Base-by-base conservation (phyloP, 2,329 filamentous ascomycete species). In the Colletotrichum magnum region DNA sequence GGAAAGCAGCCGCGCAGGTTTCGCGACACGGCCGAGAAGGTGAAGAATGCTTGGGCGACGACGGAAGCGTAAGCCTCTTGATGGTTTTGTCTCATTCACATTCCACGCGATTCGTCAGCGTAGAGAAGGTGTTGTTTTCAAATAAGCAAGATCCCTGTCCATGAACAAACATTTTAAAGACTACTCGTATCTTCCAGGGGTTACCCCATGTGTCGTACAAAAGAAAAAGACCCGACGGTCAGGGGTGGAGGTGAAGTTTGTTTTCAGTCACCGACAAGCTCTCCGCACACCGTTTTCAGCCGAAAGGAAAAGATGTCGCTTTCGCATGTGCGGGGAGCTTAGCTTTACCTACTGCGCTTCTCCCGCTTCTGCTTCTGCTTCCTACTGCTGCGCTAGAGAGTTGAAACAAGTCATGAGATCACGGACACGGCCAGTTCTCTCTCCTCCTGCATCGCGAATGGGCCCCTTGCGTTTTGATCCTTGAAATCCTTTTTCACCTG, bases 1-100 rank as follows among this genome's bases (percentile, higher is more conserved):
- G 80, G 81, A 0, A 70, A 71, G 18, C 70, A 72, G 21, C 80
- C 81, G 5, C 75, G n/a, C 12, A 70, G 41, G 16, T 67, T 71
- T 43, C 66, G 66, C 5, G 66, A 70, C 0, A 28, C 61, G 12
- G 69, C 48, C 5, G 47, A 62, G 43, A 41, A 51, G 13, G n/a
- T 48, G 28, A 71, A 65, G 52, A 21, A 26, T 15, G 66, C 36
- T 4, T 70, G 69, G 69, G 60, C 13, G 21, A 48, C 41, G 41
- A n/a, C 13, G 41, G 41, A 43, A n/a, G 41, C 41, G 41, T 15
- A 43, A 15, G 41, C 5, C 2, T 43, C 15, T 10, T 36, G 32
- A 10, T 10, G 21, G 21, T 36, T 36, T 10, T 36, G 32, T 36
- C 32, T 36, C 2, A 36, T 36, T 6, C 32, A 36, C 32, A 36